Conservation (phyloP, 2,329 filamentous ascomycete genomes). For the Raffaelea deltoideospora region DNA sequence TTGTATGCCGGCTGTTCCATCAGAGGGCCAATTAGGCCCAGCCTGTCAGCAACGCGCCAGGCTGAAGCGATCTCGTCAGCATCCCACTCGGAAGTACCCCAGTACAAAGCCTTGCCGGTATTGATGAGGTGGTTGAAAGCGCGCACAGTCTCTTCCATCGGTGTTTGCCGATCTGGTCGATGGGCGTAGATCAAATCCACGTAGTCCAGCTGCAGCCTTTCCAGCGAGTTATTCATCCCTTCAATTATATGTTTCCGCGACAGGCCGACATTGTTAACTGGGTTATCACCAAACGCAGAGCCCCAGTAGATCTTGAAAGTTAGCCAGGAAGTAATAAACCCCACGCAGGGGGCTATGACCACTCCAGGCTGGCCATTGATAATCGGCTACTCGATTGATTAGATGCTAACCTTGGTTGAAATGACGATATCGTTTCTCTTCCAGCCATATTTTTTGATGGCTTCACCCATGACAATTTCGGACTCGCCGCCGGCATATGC, state of each 20-base stretch:
- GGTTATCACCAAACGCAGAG: conserved; percentile 40
- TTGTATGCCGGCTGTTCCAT: conserved; percentile 58
- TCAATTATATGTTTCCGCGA: conserved; percentile 48
- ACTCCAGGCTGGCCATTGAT: too few species aligned
- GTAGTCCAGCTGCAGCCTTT: conserved; percentile 40
- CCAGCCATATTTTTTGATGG: conserved; percentile 46
- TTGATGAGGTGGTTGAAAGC: conserved; percentile 58
- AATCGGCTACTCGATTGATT: too few species aligned
- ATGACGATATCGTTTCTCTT: conserved; percentile 46
- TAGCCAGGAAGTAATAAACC: too few species aligned
- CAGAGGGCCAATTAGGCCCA: conserved; percentile 45
- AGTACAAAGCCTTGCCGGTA: conserved; percentile 53
- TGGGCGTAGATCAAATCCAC: conserved; percentile 59
- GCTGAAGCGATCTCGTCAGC: conserved; percentile 54
- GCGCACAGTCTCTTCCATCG: conserved; percentile 56
- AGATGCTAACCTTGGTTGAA: conserved; percentile 34
- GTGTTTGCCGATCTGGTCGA: conserved; percentile 50
- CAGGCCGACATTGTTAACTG: conserved; percentile 41
- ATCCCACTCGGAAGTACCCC: conserved; percentile 57
- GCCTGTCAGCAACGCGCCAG: conserved; percentile 40
- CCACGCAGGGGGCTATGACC: too few species aligned
- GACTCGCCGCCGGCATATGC: conserved; percentile 39
- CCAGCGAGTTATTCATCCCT: conserved; percentile 39
- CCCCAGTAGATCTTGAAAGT: conserved; percentile 57
- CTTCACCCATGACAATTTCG: conserved; percentile 47